Evolutionary conservation across 345 rosid species (phyloP).

Genomic region (Gynandropsis gynandra): DNA sequence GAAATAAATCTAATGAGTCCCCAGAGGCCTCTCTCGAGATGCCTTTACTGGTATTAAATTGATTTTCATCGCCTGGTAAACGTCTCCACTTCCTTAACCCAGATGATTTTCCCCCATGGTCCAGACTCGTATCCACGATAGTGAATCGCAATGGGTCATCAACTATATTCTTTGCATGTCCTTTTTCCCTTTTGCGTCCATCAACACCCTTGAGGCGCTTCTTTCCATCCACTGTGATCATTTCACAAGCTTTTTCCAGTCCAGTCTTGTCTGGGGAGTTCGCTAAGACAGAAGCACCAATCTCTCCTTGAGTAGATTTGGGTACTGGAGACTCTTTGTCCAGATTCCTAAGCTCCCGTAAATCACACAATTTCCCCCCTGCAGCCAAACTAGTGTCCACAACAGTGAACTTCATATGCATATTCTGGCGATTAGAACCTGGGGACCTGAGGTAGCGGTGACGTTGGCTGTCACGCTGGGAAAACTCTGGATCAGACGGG

Average conservation of each 20-base stretch:
- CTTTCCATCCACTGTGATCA: constrained; percentile 24
- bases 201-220: constrained; percentile 15
- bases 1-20: not conserved
- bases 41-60: not conserved
- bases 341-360: constrained; percentile 38
- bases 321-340: constrained; percentile 30
- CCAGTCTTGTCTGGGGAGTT: constrained; percentile 18
- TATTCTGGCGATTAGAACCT: constrained; percentile 32
- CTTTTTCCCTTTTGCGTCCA: constrained; percentile 6
- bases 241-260: constrained; percentile 20
- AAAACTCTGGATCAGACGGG: constrained; percentile 35
- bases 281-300: constrained; percentile 19
- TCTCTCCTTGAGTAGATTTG: constrained; percentile 21
- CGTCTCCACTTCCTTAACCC: constrained; percentile 37
- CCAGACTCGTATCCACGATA: constrained; percentile 53
- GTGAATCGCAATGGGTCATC: constrained; percentile 33
- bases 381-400: constrained; percentile 50
- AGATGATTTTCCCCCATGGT: constrained; percentile 29
- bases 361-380: constrained; percentile 39
- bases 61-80: constrained; percentile 29
- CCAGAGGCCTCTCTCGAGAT: not conserved
- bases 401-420: constrained; percentile 43
- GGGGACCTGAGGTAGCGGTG: constrained; percentile 56
- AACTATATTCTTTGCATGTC: constrained; percentile 4
- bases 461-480: constrained; percentile 24